These are phyloP conservation scores for Sphaerostilbella broomeana DNA, from an alignment of 2,329 filamentous ascomycete genomes.

Conservation along the genomic window DNA sequence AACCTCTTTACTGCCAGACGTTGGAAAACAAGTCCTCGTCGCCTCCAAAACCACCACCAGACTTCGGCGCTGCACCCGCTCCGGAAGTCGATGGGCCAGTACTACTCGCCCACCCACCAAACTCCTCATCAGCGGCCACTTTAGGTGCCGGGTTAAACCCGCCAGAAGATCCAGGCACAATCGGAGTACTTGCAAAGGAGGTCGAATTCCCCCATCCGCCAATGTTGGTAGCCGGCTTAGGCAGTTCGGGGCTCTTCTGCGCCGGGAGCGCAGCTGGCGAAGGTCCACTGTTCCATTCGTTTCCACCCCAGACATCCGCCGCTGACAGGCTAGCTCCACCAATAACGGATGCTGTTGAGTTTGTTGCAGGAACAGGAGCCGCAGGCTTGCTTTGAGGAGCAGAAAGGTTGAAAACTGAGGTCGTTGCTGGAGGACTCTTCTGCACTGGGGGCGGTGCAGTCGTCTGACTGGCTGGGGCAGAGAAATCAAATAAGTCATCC, in stretches of 20 bases:
- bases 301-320: slow-evolving; percentile 77
- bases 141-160: slow-evolving; percentile 60
- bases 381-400: slow-evolving; percentile 41
- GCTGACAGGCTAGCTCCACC: slow-evolving; percentile 36
- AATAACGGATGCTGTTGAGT: slow-evolving; percentile 28
- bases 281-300: slow-evolving; percentile 64
- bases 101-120: slow-evolving; percentile 88
- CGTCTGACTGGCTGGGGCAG: slow-evolving; percentile 43
- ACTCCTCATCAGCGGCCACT: slow-evolving; percentile 86
- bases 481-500: slow-evolving; percentile 77
- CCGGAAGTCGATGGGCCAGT: slow-evolving; percentile 37
- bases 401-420: slow-evolving; percentile 80
- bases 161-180: slow-evolving; percentile 56
- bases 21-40: slow-evolving; percentile 91
- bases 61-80: slow-evolving; percentile 41
- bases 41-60: slow-evolving; percentile 53
- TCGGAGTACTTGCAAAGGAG: slow-evolving; percentile 52
- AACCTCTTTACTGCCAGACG: slow-evolving; percentile 67
- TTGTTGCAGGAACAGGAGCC: slow-evolving; percentile 32
- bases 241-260: slow-evolving; percentile 55
- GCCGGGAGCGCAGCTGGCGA: slow-evolving; percentile 32
- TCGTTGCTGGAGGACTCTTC: slow-evolving; percentile 34
- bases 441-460: slow-evolving; percentile 37
- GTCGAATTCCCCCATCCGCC: slow-evolving; percentile 51
- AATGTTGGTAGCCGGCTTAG: slow-evolving; percentile 46